phyloP scores from a whole-genome alignment of 108 stramenopile species.

The Nitzschia sp. region DNA sequence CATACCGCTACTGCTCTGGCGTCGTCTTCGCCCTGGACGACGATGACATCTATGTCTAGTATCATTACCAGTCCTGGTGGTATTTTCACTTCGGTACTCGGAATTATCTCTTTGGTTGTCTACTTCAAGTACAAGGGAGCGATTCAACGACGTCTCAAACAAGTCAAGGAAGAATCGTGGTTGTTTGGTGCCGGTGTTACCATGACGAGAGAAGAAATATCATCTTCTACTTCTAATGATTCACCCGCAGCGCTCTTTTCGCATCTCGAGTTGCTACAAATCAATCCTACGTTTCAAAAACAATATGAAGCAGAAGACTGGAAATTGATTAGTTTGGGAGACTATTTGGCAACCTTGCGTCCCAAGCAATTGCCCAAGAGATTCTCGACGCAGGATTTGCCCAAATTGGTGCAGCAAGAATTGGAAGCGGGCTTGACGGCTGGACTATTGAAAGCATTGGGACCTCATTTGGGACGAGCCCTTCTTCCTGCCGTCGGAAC shows the following conservation, averaged over 20 bases:
- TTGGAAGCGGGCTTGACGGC: slow-evolving; percentile 33
- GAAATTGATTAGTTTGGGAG: slow-evolving; percentile 17
- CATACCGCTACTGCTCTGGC: too few species aligned
- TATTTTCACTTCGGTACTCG: too few species aligned
- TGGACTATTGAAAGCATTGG: slow-evolving; percentile 30
- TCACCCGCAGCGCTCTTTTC: too few species aligned
- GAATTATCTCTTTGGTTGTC: too few species aligned
- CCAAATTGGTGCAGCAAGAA: slow-evolving; percentile 27
- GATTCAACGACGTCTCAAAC: too few species aligned
- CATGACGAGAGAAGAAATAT: too few species aligned
- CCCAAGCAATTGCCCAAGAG: slow-evolving; percentile 17
- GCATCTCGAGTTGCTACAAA: slow-evolving; percentile 14
- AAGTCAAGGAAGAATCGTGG: too few species aligned
- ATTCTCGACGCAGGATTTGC: slow-evolving; percentile 5
- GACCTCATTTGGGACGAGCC: slow-evolving; percentile 33
- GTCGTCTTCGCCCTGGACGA: too few species aligned
- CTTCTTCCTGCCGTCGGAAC: slow-evolving; percentile 5
- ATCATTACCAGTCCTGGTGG: neutral
- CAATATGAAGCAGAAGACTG: neutral
- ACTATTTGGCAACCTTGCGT: slow-evolving; percentile 14
- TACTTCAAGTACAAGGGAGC: too few species aligned
- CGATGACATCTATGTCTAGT: neutral
- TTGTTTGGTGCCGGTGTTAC: too few species aligned
- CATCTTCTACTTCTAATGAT: too few species aligned
- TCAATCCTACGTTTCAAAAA: slow-evolving; percentile 18